These are phyloP conservation scores for Ustilago curta DNA, from an alignment of 1,284 basidiomycete genomes.

Conservation along the genomic window DNA sequence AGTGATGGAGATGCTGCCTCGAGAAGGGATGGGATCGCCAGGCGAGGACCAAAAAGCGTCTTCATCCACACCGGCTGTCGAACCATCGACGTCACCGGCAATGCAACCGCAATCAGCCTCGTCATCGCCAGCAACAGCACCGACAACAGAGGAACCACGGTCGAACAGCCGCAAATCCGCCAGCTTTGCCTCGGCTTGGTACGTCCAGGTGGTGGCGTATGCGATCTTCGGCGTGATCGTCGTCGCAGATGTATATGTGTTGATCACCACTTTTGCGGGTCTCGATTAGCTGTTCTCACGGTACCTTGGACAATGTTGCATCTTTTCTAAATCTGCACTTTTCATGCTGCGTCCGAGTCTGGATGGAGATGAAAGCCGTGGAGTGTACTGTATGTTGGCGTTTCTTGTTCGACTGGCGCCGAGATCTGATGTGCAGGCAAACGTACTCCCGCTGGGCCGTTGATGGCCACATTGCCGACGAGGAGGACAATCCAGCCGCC, in stretches of 20 bases:
- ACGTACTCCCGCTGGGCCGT: conserved; percentile 25
- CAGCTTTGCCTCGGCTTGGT: conserved; percentile 46
- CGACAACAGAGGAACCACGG: neutral
- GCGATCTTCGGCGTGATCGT: conserved; percentile 50
- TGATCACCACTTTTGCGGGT: conserved; percentile 45
- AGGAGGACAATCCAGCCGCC: neutral
- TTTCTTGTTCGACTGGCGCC: no score
- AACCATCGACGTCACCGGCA: neutral
- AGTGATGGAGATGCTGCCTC: conserved; percentile 16
- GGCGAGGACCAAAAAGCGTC: conserved; percentile 2
- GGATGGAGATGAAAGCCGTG: no score
- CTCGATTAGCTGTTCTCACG: neutral
- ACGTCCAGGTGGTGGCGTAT: conserved; percentile 30
- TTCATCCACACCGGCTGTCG: neutral
- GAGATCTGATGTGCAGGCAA: neutral
- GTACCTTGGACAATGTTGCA: neutral
- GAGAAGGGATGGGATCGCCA: conserved; percentile 1
- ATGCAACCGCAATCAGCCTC: neutral
- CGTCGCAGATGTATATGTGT: conserved; percentile 48
- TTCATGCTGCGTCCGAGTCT: no score
- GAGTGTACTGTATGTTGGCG: no score
- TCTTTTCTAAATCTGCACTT: neutral
- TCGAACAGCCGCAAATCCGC: conserved; percentile 10
- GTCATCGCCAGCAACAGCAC: neutral
- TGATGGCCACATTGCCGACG: neutral